A percentile compares a stretch with the other conserved stretches of the same genome.
phyloP scores from a whole-genome alignment of 129 eudicot species.

The Saposhnikovia divaricata region DNA sequence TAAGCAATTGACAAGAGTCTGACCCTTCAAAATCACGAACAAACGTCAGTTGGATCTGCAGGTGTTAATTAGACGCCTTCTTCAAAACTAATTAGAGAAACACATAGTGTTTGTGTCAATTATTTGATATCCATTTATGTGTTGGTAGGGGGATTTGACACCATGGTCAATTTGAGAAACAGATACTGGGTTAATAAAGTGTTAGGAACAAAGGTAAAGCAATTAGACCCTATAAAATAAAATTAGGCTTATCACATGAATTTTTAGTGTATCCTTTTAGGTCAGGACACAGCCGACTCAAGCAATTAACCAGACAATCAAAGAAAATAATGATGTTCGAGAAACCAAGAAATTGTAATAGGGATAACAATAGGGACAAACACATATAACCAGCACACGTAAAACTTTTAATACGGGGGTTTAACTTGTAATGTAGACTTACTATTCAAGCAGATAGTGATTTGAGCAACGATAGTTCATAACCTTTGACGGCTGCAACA shows the following conservation, averaged over 20 bases:
- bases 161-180: conserved; percentile 71
- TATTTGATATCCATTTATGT: conserved; percentile 81
- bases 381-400: not conserved
- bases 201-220: not conserved
- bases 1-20: conserved; percentile 2
- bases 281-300: not conserved
- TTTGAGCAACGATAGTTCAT: conserved; percentile 54
- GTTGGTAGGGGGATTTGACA: conserved; percentile 81
- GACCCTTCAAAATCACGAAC: conserved; percentile 7
- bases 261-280: not conserved
- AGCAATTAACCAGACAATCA: not conserved
- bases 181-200: conserved; percentile 4
- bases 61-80: conserved; percentile 76
- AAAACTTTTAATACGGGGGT: not conserved
- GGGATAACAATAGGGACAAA: not conserved
- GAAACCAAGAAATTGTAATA: not conserved
- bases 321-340: not conserved
- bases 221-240: not conserved
- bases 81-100: conserved; percentile 45
- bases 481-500: conserved; percentile 64
- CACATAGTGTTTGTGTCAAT: conserved; percentile 43
- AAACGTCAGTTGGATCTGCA: conserved; percentile 26
- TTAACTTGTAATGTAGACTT: conserved; percentile 18
- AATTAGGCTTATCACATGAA: not conserved
- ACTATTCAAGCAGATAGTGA: conserved; percentile 80